Conservation (phyloP, 495 filamentous ascomycete species). For the Talaromyces borbonicus region DNA sequence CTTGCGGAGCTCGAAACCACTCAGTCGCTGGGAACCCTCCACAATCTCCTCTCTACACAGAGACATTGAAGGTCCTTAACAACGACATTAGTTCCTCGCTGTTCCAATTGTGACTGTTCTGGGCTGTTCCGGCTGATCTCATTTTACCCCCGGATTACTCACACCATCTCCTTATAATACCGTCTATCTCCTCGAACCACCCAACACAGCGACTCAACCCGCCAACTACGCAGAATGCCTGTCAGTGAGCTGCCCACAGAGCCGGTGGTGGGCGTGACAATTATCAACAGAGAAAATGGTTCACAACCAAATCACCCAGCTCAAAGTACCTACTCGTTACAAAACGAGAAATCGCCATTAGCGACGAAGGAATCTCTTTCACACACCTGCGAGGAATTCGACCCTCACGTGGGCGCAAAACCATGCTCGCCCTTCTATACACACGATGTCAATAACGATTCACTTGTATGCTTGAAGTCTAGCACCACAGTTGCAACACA, state of each 20-base stretch:
- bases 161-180: background rate
- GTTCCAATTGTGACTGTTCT: too few relatives aligned
- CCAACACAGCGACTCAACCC: constrained; percentile 1
- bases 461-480: constrained; percentile 33
- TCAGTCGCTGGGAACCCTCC: too few relatives aligned
- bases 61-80: too few relatives aligned
- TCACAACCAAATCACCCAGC: background rate
- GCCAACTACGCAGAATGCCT: too few relatives aligned
- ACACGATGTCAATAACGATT: constrained; percentile 40
- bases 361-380: constrained; percentile 2
- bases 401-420: constrained; percentile 33
- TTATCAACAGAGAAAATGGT: background rate
- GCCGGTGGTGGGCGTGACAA: constrained; percentile 1
- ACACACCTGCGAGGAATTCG: constrained; percentile 21
- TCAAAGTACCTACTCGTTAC: background rate
- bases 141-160: background rate
- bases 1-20: too few relatives aligned
- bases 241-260: constrained; percentile 4
- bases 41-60: too few relatives aligned
- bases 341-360: background rate
- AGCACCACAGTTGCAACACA: constrained; percentile 24
- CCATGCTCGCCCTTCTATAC: constrained; percentile 53
- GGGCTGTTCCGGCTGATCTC: too few relatives aligned
- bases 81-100: too few relatives aligned
- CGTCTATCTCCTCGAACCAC: background rate